Base-by-base conservation (phyloP, 2,329 filamentous ascomycete species). In the Exophiala spinifera region DNA sequence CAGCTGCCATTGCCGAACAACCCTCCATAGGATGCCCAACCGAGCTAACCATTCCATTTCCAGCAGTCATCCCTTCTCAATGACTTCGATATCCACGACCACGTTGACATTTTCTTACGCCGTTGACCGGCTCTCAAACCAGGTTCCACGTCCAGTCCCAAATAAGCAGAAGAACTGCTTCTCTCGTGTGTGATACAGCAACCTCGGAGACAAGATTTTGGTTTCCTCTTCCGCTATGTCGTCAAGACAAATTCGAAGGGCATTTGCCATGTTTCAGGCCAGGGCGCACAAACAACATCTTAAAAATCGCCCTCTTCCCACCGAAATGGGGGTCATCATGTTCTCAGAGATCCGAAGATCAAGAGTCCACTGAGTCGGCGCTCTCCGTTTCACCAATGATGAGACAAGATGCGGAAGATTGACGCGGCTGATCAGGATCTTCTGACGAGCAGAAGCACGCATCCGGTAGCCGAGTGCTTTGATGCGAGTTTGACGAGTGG, bases 161-260 rank as follows among this genome's bases (percentile, higher is more conserved):
- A 14, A 21, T 45, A 61, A 52, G 59, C 61, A 55, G 57, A 55
- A 60, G 60, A 46, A 56, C 61, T 61, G 74, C 83, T 82, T 86
- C 84, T 91, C 88, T 79, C 66, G 86, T 90, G 68, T 85, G 88
- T 82, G 69, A 77, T 80, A 87, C 89, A 89, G 82, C 86, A 83
- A 86, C 88, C 85, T 88, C 87, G 71, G 79, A 86, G 89, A 95
- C 86, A 84, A 76, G 89, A 94, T 91, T 96, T 96, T 95, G 87
- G 77, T 87, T 77, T 91, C 86, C 88, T 85, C 87, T 84, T 83
- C 83, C 66, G 66, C 55, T 14, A 48, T 55, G 43, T 46, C 53
- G 33, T 69, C 51, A 53, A 43, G 66, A 44, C 65, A 63, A 59
- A 43, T 50, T 64, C 51, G 64, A 68, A 63, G 69, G 66, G 65